Base-by-base conservation (phyloP, 257 asterid genomes). In the Prunella vulgaris region DNA sequence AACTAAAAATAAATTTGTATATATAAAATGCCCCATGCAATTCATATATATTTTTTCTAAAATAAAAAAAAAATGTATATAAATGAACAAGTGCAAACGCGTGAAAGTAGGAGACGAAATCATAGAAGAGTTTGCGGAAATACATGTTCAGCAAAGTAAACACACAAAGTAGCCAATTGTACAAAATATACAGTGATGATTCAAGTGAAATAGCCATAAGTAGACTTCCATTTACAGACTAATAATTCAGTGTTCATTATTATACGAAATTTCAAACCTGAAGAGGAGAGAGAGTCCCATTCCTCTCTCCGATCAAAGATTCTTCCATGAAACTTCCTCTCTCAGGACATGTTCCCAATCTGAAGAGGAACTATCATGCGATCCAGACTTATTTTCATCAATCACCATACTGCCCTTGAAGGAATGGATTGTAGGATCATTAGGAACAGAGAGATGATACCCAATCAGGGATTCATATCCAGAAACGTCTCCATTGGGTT, bases 281-380 rank as follows among this genome's bases (percentile, higher is more conserved):
- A 60, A 37, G 66, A 57, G 30, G 57, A n/a, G 17, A 57, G 21
- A 15, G n/a, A 15, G 10, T n/a, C n/a, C 18, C 22, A 20, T 7
- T 21, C 56, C 18, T 48, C 62, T 72, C 18, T 3, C 18, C 63
- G 14, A 60, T 30, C 27, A 73, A 30, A 49, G 32, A 52, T 80
- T 79, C 72, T 78, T 85, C 87, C 86, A 85, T 5, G 86, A 70
- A 48, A 77, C 62, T 13, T 88, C 95, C 65, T 93, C 98, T 74
- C 83, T 87, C 68, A 73, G 62, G 0, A 93, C 90, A 77, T 93
- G 97, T 68, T 93, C 98, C 98, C 98, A 93, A 38, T 90, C 98
- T 0, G 95, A 90, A 10, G 96, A 83, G 62, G 85, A 75, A 65
- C 83, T 79, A 59, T 80, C 93, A 54, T 46, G 80, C 78, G 80